These are phyloP conservation scores for Botrytis sinoallii DNA, from an alignment of 2,329 filamentous ascomycete species.

Conservation along the genomic window DNA sequence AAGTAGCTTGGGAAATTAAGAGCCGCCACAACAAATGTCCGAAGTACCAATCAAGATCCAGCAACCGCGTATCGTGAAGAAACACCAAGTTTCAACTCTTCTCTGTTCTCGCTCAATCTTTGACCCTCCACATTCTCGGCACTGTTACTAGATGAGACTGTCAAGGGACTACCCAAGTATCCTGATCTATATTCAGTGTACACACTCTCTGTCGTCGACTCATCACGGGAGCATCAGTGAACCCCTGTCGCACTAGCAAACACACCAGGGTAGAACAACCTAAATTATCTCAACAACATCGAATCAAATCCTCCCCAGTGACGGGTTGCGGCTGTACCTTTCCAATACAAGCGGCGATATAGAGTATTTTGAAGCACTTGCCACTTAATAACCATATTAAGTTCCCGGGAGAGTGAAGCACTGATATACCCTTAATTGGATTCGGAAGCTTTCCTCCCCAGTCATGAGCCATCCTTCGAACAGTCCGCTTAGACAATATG, in stretches of 20 bases:
- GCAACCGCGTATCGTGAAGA: not conserved
- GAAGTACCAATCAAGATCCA: constrained; percentile 5
- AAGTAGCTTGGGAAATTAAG: not conserved
- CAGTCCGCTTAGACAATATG: constrained; percentile 5
- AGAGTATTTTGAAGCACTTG: not conserved
- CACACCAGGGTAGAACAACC: not conserved
- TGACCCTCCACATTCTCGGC: constrained; percentile 8
- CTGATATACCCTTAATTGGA: constrained; percentile 2
- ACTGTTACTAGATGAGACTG: not conserved
- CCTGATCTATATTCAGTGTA: not conserved
- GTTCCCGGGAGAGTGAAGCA: constrained; percentile 3
- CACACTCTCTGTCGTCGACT: not conserved
- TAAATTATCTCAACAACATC: not conserved
- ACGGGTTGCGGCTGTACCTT: not conserved
- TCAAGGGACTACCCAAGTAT: constrained; percentile 3
- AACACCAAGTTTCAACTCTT: constrained; percentile 12
- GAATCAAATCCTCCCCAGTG: not conserved
- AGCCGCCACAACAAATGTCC: constrained; percentile 15
- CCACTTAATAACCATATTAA: not conserved
- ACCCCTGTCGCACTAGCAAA: constrained; percentile 1
- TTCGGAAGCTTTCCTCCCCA: not conserved
- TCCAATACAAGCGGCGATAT: not conserved
- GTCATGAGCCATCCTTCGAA: not conserved
- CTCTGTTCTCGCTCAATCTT: not conserved
- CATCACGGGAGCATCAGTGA: not conserved